Evolutionary conservation across 2,329 filamentous ascomycete genomes (phyloP), one percentile per base, ranked within the genome.

Genomic region (Xylaria sp.): DNA sequence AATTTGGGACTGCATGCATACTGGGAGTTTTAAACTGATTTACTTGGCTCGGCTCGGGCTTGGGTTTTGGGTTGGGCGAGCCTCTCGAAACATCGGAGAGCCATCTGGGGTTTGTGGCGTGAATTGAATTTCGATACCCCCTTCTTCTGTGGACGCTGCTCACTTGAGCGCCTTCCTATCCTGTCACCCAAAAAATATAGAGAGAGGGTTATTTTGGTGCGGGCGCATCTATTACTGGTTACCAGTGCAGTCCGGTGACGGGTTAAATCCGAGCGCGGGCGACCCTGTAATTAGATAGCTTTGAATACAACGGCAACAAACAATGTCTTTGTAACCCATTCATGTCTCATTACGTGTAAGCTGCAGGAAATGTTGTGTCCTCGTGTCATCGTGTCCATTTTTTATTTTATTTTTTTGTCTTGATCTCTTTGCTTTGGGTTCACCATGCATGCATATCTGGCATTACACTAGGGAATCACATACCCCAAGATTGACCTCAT

Each of bases 111-210:
- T 42, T 66, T 61, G 62, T 62, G 69, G 69, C 69, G 66, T 60
- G 61, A 63, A 61, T 69, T 70, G 65, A 70, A 62, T 72, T 68
- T 70, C 68, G 68, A 72, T 72, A 72, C 70, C 70, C 70, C 44
- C 63, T 72, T 68, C 56, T 62, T 68, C 56, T 62, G 63, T 63
- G 66, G 65, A 59, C 5, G 59, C 48, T 60, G 68, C 62, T 65
- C 60, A 26, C 57, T 70, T 65, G 68, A 65, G 56, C 64, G 64
- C 65, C 68, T 68, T 70, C 68, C 68, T 70, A 68, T 68, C 68
- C 44, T 59, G 65, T 68, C 53, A 26, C 51, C 46, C 13, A 33
- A 63, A 70, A 59, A 59, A 48, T 33, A 58, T 61, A 68, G 49
- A 68, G 49, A 66, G 48, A 60, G 33, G 61, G 56, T 48, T 66